These are phyloP conservation scores for Diaporthe australafricana DNA, from an alignment of 2,329 filamentous ascomycete genomes.

Conservation along the genomic window DNA sequence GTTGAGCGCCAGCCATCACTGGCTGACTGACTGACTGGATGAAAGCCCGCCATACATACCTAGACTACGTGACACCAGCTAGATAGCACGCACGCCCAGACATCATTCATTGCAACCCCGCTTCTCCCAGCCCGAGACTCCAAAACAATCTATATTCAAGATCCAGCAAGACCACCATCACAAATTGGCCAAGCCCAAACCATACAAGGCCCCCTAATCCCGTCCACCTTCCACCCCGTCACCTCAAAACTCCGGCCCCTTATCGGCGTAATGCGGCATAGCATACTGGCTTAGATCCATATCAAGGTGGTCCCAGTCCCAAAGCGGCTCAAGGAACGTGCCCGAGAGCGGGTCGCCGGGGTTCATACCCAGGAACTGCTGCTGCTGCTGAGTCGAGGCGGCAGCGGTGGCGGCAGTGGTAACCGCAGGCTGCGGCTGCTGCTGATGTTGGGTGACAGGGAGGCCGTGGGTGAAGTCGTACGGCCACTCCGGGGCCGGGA, in stretches of 20 bases:
- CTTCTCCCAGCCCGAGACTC: no score
- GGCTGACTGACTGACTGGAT: no score
- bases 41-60: no score
- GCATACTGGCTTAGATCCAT: constrained; percentile 25
- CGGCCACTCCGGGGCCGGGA: constrained; percentile 18
- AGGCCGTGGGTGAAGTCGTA: constrained; percentile 24
- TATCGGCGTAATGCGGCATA: background rate
- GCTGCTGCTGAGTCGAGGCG: background rate
- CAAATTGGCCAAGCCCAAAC: no score
- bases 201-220: no score
- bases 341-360: constrained; percentile 35
- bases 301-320: constrained; percentile 34
- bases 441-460: background rate
- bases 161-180: no score
- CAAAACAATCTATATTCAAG: no score
- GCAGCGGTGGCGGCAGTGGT: background rate
- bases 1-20: no score
- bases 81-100: no score
- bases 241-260: background rate
- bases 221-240: no score
- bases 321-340: constrained; percentile 34
- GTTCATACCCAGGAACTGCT: background rate
- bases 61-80: no score
- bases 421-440: background rate
- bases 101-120: no score